Evolutionary conservation across 139 green algal genomes (phyloP), one percentile per base, ranked within the genome.

Genomic region (Gonium pectorale): DNA sequence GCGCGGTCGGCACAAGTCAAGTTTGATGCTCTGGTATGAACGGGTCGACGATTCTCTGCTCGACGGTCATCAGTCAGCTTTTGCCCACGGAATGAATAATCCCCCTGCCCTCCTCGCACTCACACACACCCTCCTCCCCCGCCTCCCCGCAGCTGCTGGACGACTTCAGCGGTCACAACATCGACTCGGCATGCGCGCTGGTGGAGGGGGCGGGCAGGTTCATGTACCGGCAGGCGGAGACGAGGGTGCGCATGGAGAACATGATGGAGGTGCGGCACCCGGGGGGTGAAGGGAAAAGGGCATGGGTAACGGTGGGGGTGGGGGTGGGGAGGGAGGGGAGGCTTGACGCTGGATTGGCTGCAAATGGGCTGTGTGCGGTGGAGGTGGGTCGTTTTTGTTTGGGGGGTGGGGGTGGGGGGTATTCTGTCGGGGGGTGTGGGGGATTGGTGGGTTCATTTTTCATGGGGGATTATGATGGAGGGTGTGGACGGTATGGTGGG

Each of bases 121-220:
- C 54, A 24, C 54, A 64, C 54, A 24, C 54, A 64, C 35, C 33
- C 67, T 19, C 67, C 67, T 27, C 37, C 46, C 27, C 49, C 46
- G 6, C 37, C 49, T 62, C 93, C 44, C 92, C 93, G 81, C 67
- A 82, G 54, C 85, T 95, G 69, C 89, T 98, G 73, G 96, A 99
- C 72, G 95, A 99, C 85, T 99, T 99, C 67, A 52, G 68, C 2
- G 90, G 94, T 38, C 89, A 96, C 88, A 98, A 95, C 78, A 93
- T 99, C 21, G 97, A 99, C 63, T 90, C 94, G 9, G 93, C 96
- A 24, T 96, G 93, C 51, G 86, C 90, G 5, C 72, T 99, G 72
- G 90, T 99, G 63, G 97, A 99, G 90, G 93, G 83, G 0, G 94
- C 93, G 41, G 97, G 97, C 4, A 88, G 94, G 41, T 99, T 96